These are phyloP conservation scores for Fusarium fujikuroi DNA, from an alignment of 2,329 filamentous ascomycete genomes.

Conservation along the genomic window DNA sequence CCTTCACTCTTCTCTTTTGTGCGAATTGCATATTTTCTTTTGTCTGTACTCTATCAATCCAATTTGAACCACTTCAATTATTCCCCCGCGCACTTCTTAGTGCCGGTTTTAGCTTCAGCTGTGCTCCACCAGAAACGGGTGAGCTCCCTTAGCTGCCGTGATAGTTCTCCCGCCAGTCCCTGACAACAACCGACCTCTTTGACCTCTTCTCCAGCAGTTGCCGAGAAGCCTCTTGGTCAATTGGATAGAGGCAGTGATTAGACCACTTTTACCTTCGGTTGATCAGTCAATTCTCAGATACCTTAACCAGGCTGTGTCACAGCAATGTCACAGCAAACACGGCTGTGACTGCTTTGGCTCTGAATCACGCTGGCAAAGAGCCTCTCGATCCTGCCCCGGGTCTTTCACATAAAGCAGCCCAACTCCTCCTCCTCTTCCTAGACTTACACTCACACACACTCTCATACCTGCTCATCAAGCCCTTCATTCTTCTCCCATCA, in stretches of 20 bases:
- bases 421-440: neutral
- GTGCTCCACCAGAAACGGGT: constrained; percentile 21
- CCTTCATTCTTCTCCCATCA: neutral
- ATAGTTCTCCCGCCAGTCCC: constrained; percentile 3
- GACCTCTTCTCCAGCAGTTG: neutral
- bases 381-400: neutral
- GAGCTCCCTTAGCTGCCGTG: constrained; percentile 19
- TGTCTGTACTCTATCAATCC: neutral
- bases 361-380: constrained; percentile 9
- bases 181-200: neutral
- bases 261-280: neutral
- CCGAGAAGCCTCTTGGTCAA: neutral
- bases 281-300: neutral
- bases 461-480: neutral
- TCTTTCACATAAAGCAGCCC: constrained; percentile 11
- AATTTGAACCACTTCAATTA: neutral
- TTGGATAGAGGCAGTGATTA: neutral
- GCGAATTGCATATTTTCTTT: neutral
- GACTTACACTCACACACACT: neutral
- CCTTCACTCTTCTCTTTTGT: neutral
- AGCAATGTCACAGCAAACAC: constrained; percentile 1
- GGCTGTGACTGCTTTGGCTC: neutral
- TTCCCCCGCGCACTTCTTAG: neutral
- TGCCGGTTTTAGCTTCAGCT: constrained; percentile 6
- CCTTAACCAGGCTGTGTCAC: neutral